Evolutionary conservation across 768 basidiomycete species (phyloP).

Genomic region (Podaxis sp.): DNA sequence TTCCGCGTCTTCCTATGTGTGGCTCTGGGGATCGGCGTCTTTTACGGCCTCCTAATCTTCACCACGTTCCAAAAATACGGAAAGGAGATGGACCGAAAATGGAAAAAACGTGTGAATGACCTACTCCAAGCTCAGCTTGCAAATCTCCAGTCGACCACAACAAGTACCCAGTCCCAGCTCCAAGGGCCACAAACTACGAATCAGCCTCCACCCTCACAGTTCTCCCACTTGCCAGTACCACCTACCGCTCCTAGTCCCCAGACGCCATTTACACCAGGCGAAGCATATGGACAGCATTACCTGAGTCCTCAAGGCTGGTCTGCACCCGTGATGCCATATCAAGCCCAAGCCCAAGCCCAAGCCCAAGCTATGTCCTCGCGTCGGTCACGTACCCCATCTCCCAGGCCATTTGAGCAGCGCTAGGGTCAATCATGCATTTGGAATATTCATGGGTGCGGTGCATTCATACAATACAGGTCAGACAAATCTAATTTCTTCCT

Average conservation of each 20-base stretch:
- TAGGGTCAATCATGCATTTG: no score
- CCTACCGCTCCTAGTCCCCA: background rate
- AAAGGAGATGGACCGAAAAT: constrained; percentile 18
- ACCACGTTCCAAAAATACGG: constrained; percentile 47
- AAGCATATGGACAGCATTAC: no score
- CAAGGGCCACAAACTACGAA: background rate
- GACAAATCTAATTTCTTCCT: no score
- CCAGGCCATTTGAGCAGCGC: background rate
- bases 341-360: no score
- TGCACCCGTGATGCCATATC: background rate
- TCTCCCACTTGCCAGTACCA: background rate
- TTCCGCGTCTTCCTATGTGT: constrained; percentile 39
- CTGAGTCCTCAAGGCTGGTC: no score
- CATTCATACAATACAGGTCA: no score
- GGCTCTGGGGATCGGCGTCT: constrained; percentile 41
- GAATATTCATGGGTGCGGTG: no score
- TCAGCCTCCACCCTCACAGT: no score
- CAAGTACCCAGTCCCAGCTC: background rate
- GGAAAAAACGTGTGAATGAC: background rate
- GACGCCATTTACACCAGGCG: background rate
- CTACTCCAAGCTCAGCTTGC: background rate
- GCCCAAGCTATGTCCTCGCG: background rate
- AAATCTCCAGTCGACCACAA: background rate
- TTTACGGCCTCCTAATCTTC: constrained; percentile 46
- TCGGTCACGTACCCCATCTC: background rate